phyloP scores from a whole-genome alignment of 1,284 basidiomycete genomes.

The Ceratobasidium sp. region DNA sequence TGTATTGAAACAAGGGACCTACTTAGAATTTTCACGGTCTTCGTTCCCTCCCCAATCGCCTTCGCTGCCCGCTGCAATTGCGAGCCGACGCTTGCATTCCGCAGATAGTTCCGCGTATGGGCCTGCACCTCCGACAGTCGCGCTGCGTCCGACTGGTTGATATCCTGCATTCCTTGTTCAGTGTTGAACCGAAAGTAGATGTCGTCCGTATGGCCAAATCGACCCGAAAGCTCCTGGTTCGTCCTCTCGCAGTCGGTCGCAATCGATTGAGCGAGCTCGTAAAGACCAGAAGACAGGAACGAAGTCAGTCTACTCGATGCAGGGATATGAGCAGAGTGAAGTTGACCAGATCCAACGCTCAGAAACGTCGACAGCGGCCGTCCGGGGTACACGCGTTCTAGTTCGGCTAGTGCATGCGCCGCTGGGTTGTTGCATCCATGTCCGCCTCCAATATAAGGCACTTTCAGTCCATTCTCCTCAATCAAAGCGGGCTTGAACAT shows the following conservation, averaged over 20 bases:
- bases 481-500: neutral
- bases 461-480: neutral
- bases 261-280: neutral
- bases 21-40: neutral
- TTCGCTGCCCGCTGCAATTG: neutral
- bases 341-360: neutral
- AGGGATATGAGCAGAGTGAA: neutral
- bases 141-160: neutral
- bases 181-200: conserved; percentile 1
- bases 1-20: neutral
- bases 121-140: neutral
- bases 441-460: neutral
- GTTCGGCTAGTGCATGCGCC: neutral
- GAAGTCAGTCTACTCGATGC: too few relatives aligned
- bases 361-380: neutral
- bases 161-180: neutral
- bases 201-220: neutral
- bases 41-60: neutral
- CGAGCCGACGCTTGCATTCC: neutral
- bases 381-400: neutral
- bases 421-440: neutral
- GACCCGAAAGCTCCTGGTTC: neutral
- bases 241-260: neutral
- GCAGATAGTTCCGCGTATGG: neutral
- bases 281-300: neutral